Base-by-base conservation (phyloP, 805 yeast species). In the Pichia kluyveri region DNA sequence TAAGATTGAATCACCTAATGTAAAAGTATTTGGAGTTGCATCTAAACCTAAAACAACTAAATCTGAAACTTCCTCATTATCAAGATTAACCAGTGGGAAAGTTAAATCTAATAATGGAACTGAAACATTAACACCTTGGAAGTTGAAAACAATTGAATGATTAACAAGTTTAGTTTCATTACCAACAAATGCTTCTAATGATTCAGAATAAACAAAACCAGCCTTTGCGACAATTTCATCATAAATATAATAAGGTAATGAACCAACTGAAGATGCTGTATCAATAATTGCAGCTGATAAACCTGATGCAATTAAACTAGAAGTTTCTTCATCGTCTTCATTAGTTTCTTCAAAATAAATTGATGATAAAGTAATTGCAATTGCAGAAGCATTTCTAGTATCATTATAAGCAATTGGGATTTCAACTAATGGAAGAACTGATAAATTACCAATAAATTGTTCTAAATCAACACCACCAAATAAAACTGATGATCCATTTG, bases 391-490 rank as follows among this genome's bases (percentile, higher is more conserved):
- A 5, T 56, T 44, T 8, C 41, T 48, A 56, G 64, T 70, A 30
- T 69, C 69, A 32, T 47, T 37, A 14, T 6, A 15, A 5, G 28
- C 36, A 8, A 40, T 19, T 6, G 51, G 47, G n/a, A 41, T 38
- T 32, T 52, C 50, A n/a, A 55, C 36, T 28, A 56, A 41, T 18
- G 59, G 59, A 2, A 56, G 38, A n/a, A 52, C 11, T 2, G 52
- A 46, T 12, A 55, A 40, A 28, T 56, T 50, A 23, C 86, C 86
- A 0, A 60, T 41, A 59, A 75, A 78, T 60, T 80, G 81, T 15
- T 76, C 72, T 50, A 70, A 71, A 59, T 82, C 88, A 18, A 79
- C 72, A 41, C 81, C 89, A 44, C 89, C 89, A 63, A 83, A 82
- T 41, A 82, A 57, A 10, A 82, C 64, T 14, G 59, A 74, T 50